Evolutionary conservation across 2,329 filamentous ascomycete species (phyloP).

Genomic region (Penicillium griseofulvum): DNA sequence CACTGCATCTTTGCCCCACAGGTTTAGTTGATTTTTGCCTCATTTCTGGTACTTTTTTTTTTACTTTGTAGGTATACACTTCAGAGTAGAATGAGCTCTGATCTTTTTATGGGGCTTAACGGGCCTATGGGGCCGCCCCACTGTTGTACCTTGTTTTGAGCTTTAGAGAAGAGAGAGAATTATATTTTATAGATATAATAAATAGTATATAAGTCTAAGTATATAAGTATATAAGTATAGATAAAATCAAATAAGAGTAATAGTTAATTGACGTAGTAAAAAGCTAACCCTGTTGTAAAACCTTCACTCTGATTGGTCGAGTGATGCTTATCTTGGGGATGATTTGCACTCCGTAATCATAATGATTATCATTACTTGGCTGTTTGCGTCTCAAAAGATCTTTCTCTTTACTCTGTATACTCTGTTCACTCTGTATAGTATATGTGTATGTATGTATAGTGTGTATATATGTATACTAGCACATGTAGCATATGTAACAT

Average conservation of each 20-base stretch:
- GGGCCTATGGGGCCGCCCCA: slow-evolving; percentile 3
- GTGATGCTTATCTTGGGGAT: slow-evolving; percentile 31
- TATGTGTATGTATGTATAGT: no score
- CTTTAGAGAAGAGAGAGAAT: not conserved
- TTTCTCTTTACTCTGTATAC: no score
- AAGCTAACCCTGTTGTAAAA: slow-evolving; percentile 39
- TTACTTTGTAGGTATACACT: no score
- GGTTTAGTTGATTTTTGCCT: slow-evolving; percentile 9
- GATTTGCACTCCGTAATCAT: slow-evolving; percentile 23
- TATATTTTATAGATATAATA: no score
- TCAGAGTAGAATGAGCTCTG: not conserved
- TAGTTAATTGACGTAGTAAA: slow-evolving; percentile 33
- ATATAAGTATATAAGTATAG: no score
- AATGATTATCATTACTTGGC: slow-evolving; percentile 25
- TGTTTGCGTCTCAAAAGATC: not conserved
- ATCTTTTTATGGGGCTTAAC: not conserved
- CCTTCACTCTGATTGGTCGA: slow-evolving; percentile 30
- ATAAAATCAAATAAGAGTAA: no score
- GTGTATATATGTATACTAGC: no score
- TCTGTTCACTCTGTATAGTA: no score
- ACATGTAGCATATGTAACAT: not conserved
- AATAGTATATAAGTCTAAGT: no score
- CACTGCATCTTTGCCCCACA: slow-evolving; percentile 32
- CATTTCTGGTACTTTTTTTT: not conserved
- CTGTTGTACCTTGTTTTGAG: slow-evolving; percentile 4